Base-by-base conservation (phyloP, 116 monocot species). In the Cymodocea nodosa region DNA sequence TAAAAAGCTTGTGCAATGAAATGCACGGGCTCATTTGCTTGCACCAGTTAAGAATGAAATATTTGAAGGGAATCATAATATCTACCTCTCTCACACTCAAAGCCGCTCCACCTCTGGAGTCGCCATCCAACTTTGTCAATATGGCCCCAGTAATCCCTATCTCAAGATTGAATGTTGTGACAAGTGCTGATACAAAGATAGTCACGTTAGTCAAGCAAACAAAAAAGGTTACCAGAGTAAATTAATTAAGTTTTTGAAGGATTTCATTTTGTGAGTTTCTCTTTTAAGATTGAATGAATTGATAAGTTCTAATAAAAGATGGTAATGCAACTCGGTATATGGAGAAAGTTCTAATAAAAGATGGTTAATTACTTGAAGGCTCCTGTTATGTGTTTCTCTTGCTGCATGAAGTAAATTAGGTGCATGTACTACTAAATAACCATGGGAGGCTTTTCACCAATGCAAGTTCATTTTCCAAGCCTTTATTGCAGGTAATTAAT, bases 91-190 rank as follows among this genome's bases (percentile, higher is more conserved):
- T 87, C 68, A 95, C 87, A 83, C 94, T 95, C 50, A 95, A 68
- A 76, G 94, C 94, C 37, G 94, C 90, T 74, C 94, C 94, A 71
- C 94, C 94, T 78, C 94, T 82, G 11, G 94, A 95, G 36, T 95
- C 94, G 77, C 90, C 94, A 75, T 95, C 94, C 61, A 95, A 75
- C 71, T 95, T 95, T 58, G 94, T 90, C 73, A 95, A 76, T 77
- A 95, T 95, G 30, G 94, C 90, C 74, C 94, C 94, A 50, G 90
- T 95, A 37, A 95, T 90, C 71, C 94, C 90, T 68, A 95, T 80
- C 77, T 95, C 90, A 53, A 90, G 74, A 70, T 95, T 95, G 77
- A 95, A 95, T 52, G 94, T 85, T 64, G 90, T 87, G 20, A 95
- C 94, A 70, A 94, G 79, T 35, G 90, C 90, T 94, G 79, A 35